phyloP scores from a whole-genome alignment of 148 eudicot genomes.

The Chenopodium album region DNA sequence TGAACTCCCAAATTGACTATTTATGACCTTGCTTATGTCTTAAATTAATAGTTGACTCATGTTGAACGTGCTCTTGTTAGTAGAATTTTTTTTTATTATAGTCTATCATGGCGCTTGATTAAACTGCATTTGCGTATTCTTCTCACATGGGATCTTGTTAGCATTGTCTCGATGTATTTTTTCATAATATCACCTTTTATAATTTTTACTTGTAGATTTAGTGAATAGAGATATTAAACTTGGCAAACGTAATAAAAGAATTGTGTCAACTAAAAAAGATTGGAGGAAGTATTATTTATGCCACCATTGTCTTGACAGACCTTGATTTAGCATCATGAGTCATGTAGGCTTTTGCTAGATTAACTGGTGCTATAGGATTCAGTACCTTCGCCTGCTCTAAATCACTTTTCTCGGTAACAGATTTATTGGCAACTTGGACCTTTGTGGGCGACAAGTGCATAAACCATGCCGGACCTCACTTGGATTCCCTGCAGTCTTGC shows the following conservation, averaged over 20 bases:
- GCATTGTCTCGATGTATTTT: too few relatives aligned
- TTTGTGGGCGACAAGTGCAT: slow-evolving; percentile 88
- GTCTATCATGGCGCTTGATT: not conserved
- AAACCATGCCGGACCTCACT: slow-evolving; percentile 86
- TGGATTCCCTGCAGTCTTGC: slow-evolving; percentile 94
- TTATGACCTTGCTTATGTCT: not conserved
- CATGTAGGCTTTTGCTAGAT: not conserved
- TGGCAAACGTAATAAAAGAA: too few relatives aligned
- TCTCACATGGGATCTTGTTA: not conserved
- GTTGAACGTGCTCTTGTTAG: not conserved
- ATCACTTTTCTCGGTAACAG: slow-evolving; percentile 32
- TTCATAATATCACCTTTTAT: too few relatives aligned
- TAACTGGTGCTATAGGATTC: not conserved
- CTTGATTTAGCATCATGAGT: not conserved
- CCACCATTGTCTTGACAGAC: not conserved
- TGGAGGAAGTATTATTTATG: not conserved
- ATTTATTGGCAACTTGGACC: slow-evolving; percentile 82
- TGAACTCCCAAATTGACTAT: too few relatives aligned
- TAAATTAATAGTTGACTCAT: not conserved
- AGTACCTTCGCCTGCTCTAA: slow-evolving; percentile 5
- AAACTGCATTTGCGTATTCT: not conserved
- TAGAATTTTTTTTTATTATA: not conserved
- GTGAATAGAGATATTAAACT: too few relatives aligned
- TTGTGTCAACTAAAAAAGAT: too few relatives aligned
- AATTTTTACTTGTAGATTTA: too few relatives aligned